These are phyloP conservation scores for Nelumbo lutea DNA, from an alignment of 164 flowering plant species.

Conservation along the genomic window DNA sequence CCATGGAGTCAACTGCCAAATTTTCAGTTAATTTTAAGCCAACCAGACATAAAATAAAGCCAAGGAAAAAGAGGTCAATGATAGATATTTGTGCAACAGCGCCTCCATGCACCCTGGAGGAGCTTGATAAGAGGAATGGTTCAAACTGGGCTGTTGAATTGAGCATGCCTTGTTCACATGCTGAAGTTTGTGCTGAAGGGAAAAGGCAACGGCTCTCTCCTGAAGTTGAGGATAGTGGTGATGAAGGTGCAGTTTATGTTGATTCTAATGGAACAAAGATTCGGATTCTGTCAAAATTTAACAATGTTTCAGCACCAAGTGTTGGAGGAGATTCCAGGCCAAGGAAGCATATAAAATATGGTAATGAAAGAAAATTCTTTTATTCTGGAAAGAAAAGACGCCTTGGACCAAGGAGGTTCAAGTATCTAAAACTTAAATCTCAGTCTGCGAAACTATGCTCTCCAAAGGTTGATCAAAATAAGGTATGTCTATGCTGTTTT, in stretches of 20 bases:
- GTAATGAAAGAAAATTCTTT: conserved; percentile 31
- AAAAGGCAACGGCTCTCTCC: conserved; percentile 31
- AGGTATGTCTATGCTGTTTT: conserved; percentile 35
- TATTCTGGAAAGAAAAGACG: conserved; percentile 33
- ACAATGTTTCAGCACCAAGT: conserved; percentile 24
- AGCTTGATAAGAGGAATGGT: conserved; percentile 88
- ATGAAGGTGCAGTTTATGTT: conserved; percentile 61
- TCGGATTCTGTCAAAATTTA: conserved; percentile 62
- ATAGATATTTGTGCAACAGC: conserved; percentile 71
- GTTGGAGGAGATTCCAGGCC: conserved; percentile 24
- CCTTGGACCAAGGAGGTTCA: conserved; percentile 27
- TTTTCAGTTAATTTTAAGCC: conserved; percentile 32
- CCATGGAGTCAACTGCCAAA: conserved; percentile 48
- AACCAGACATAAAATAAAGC: conserved; percentile 55
- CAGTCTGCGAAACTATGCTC: conserved; percentile 26
- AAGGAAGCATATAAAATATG: conserved; percentile 27
- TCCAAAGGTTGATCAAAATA: conserved; percentile 18
- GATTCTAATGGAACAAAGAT: conserved; percentile 82
- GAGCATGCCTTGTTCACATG: conserved; percentile 21
- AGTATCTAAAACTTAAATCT: conserved; percentile 31
- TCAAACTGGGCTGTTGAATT: conserved; percentile 20
- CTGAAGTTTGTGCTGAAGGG: conserved; percentile 24
- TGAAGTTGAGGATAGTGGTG: conserved; percentile 25
- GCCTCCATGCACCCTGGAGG: conserved; percentile 64
- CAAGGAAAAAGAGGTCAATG: conserved; percentile 61